Evolutionary conservation across 805 yeast species (phyloP).

Genomic region (Candida andamanensis): DNA sequence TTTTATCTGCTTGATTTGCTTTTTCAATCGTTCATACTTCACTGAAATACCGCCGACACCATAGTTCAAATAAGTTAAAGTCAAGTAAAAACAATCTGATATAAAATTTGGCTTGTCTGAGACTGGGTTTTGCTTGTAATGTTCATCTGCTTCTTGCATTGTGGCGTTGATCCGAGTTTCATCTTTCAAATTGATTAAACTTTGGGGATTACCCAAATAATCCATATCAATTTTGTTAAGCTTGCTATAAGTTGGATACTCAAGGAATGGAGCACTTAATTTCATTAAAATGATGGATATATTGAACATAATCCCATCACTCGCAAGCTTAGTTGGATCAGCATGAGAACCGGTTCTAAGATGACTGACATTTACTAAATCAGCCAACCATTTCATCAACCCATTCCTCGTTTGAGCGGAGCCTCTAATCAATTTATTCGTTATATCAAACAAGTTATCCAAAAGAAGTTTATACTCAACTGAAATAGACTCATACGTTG

Average conservation of each 20-base stretch:
- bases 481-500: slow-evolving; percentile 56
- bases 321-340: slow-evolving; percentile 56
- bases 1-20: slow-evolving; percentile 43
- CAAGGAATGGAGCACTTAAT: slow-evolving; percentile 81
- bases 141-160: slow-evolving; percentile 59
- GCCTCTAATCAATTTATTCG: slow-evolving; percentile 73
- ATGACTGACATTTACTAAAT: slow-evolving; percentile 76
- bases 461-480: slow-evolving; percentile 56
- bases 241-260: slow-evolving; percentile 52
- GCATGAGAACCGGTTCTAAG: slow-evolving; percentile 84
- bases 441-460: slow-evolving; percentile 61
- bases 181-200: slow-evolving; percentile 61
- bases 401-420: slow-evolving; percentile 59
- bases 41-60: slow-evolving; percentile 79
- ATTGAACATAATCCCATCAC: slow-evolving; percentile 81
- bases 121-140: slow-evolving; percentile 38
- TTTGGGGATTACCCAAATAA: slow-evolving; percentile 49
- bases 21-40: slow-evolving; percentile 48
- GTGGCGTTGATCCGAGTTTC: slow-evolving; percentile 84
- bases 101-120: slow-evolving; percentile 60
- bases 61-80: slow-evolving; percentile 75
- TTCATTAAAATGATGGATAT: slow-evolving; percentile 60
- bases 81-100: slow-evolving; percentile 82
- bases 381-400: slow-evolving; percentile 64
- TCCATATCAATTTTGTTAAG: slow-evolving; percentile 72